Conservation (phyloP, 495 filamentous ascomycete genomes). For the Saxophila tyrrhenica region DNA sequence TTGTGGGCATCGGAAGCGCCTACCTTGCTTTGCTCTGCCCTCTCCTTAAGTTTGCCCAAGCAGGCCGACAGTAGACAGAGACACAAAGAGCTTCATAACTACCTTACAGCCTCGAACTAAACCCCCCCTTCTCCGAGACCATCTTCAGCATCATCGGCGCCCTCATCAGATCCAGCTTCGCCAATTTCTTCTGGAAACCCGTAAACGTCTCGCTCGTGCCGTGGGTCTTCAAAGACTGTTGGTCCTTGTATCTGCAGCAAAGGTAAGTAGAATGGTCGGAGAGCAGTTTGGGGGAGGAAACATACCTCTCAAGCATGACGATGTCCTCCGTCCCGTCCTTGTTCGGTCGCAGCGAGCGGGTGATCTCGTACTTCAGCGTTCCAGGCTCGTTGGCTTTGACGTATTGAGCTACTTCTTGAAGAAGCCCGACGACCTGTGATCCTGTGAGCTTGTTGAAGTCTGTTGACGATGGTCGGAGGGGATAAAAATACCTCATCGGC, state of each 20-base stretch:
- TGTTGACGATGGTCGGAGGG: no score
- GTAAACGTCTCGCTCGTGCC: neutral
- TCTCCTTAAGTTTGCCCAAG: no score
- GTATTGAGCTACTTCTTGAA: neutral
- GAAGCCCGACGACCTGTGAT: neutral
- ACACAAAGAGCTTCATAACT: neutral
- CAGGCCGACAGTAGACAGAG: no score
- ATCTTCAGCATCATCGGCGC: conserved; percentile 1
- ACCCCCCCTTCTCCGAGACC: neutral
- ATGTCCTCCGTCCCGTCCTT: conserved; percentile 1
- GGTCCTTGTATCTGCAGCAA: neutral
- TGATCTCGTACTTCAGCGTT: neutral
- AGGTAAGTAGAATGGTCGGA: neutral
- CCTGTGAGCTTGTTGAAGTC: neutral
- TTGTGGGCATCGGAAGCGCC: no score
- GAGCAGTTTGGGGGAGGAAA: neutral
- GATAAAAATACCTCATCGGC: neutral
- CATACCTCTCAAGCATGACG: neutral
- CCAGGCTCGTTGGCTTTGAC: neutral
- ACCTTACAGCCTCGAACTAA: neutral
- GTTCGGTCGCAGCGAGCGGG: neutral
- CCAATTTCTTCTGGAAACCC: neutral
- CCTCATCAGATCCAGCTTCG: neutral
- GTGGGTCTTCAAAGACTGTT: neutral
- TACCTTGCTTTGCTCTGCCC: no score